Percentiles rank a stretch among this genome's conserved stretches.
phyloP scores from a whole-genome alignment of 2,329 filamentous ascomycete genomes.

The Penicillium sp. region DNA sequence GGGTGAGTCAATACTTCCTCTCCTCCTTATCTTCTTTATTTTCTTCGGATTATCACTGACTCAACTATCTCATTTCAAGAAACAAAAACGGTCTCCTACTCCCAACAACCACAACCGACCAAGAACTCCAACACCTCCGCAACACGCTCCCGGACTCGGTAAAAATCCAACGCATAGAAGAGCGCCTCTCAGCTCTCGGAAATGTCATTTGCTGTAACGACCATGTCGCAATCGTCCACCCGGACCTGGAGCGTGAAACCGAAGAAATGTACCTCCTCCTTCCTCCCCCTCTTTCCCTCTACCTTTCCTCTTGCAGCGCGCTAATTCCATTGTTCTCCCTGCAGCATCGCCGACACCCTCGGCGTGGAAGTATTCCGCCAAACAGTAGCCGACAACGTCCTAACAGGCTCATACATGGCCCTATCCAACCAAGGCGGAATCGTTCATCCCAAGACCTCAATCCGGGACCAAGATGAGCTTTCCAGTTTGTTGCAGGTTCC shows the following conservation, averaged over 20 bases:
- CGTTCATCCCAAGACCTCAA: conserved; percentile 94
- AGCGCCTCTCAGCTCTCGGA: conserved; percentile 90
- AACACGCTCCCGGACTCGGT: conserved; percentile 91
- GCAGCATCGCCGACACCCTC: conserved; percentile 78
- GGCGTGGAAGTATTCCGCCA: conserved; percentile 70
- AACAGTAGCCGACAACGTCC: conserved; percentile 95
- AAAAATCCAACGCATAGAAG: conserved; percentile 96
- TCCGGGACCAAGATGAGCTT: conserved; percentile 98
- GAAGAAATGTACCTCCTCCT: conserved; percentile 73
- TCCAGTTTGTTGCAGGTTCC: conserved; percentile 92
- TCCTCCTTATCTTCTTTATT: no score
- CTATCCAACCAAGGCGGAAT: conserved; percentile 95
- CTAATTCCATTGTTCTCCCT: background rate
- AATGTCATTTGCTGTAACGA: conserved; percentile 98
- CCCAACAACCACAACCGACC: conserved; percentile 93
- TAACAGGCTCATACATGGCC: conserved; percentile 95
- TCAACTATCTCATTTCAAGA: no score
- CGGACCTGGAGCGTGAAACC: conserved; percentile 94
- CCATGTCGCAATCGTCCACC: conserved; percentile 94
- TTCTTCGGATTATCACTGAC: conserved; percentile 1
- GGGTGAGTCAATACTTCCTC: conserved; percentile 65
- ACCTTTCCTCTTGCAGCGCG: no score
- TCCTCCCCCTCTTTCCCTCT: background rate
- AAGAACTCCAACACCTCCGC: conserved; percentile 95
- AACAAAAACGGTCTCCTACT: conserved; percentile 97